Evolutionary conservation across 176 grass and related monocot genomes (phyloP).

Genomic region (Coix lacrymajobi): DNA sequence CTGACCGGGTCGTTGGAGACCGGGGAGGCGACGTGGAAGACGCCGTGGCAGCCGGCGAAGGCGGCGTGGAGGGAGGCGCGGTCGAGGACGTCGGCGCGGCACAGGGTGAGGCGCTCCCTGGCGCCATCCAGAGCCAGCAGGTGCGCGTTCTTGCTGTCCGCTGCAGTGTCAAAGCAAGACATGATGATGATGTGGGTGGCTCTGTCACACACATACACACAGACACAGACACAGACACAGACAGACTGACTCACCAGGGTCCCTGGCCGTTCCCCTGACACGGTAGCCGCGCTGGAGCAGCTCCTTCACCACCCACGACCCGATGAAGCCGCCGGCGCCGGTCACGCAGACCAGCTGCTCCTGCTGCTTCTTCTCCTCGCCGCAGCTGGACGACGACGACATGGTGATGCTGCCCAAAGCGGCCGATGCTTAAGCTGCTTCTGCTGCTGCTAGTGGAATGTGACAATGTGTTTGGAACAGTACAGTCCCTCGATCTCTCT

Average conservation of each 20-base stretch:
- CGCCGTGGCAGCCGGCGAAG: constrained; percentile 40
- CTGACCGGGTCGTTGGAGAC: constrained; percentile 23
- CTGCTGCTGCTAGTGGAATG: background rate
- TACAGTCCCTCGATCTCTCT: background rate
- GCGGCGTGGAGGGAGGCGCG: constrained; percentile 3
- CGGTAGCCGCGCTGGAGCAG: constrained; percentile 41
- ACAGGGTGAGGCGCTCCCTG: constrained; percentile 27
- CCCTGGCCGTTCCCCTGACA: constrained; percentile 46
- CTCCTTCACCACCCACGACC: constrained; percentile 43
- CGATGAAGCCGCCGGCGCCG: constrained; percentile 47
- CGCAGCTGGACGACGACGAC: background rate
- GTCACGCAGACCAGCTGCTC: constrained; percentile 48
- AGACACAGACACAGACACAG: too few relatives aligned
- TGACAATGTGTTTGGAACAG: background rate
- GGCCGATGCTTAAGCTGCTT: background rate
- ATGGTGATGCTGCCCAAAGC: background rate
- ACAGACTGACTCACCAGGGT: constrained; percentile 30
- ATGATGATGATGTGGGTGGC: too few relatives aligned
- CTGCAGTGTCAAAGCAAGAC: too few relatives aligned
- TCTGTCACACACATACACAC: too few relatives aligned
- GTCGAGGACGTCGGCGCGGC: constrained; percentile 43
- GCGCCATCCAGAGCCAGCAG: constrained; percentile 14
- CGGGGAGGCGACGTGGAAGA: constrained; percentile 47
- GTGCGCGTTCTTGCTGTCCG: constrained; percentile 25
- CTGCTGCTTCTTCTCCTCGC: background rate